A percentile compares a stretch with the other conserved stretches of the same genome.
Evolutionary conservation across 1,284 basidiomycete genomes (phyloP).

Genomic region (Ustilago tritici): DNA sequence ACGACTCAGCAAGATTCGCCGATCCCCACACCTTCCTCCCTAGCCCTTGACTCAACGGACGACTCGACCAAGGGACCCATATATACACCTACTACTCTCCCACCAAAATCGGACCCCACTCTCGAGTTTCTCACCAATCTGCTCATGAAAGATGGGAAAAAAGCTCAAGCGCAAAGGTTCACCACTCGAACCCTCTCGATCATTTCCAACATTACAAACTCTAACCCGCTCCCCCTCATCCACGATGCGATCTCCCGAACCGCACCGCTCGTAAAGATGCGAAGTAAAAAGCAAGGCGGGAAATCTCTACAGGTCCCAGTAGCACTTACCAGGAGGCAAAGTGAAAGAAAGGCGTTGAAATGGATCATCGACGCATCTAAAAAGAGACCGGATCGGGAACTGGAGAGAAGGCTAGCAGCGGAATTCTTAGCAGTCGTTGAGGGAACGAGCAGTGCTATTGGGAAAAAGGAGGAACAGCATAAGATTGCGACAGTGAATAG

Average conservation of each 20-base stretch:
- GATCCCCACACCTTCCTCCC: conserved; percentile 20
- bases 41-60: conserved; percentile 10
- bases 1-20: background rate
- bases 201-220: conserved; percentile 62
- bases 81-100: conserved; percentile 52
- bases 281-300: conserved; percentile 68
- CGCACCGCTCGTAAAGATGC: conserved; percentile 68
- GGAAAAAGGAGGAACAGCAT: conserved; percentile 73
- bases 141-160: conserved; percentile 71
- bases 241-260: conserved; percentile 66
- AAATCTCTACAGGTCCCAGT: conserved; percentile 70
- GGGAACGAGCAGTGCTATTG: conserved; percentile 68
- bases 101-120: conserved; percentile 59
- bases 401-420: conserved; percentile 68
- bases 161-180: conserved; percentile 66
- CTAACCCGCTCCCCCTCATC: conserved; percentile 69
- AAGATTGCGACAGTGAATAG: conserved; percentile 82
- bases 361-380: conserved; percentile 71
- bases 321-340: conserved; percentile 67
- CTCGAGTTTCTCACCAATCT: conserved; percentile 69
- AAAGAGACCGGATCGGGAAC: conserved; percentile 67
- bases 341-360: conserved; percentile 67
- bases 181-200: conserved; percentile 63
- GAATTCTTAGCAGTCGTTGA: conserved; percentile 70
- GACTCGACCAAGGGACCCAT: conserved; percentile 16